Base-by-base conservation (phyloP, 2,329 filamentous ascomycete genomes). In the Pseudogymnoascus sp. region DNA sequence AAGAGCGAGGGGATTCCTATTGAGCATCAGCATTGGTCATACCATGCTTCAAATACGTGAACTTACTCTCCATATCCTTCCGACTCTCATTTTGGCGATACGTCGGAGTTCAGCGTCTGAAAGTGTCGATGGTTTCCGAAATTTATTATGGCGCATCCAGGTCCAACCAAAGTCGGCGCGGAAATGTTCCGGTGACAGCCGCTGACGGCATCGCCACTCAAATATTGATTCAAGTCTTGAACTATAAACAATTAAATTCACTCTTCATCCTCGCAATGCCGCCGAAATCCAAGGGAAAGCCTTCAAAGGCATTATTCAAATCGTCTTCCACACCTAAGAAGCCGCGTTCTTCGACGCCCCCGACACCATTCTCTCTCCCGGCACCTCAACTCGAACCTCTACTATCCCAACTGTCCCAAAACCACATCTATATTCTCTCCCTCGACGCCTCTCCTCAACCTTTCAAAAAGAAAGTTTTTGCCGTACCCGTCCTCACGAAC, bases 381-480 rank as follows among this genome's bases (percentile, higher is more conserved):
- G 82, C 89, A 0, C 71, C 81, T 56, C 77, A 79, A 30, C 80
- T 95, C 59, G 67, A 78, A 57, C 80, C 84, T 9, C 86, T 95
- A 70, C 79, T 88, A 68, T 75, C 80, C 34, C 80, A 77, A 41
- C 84, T 96, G 62, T 80, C 84, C 61, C 77, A 81, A 60, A 75
- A 81, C 60, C 83, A 89, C 72, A 80, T 95, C 70, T 96, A 96
- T 79, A 82, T 96, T 68, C 80, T 87, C 28, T 91, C 96, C 76
- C 77, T 95, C 73, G 92, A 96, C 77, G 75, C 74, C 62, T 84
- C 87, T 63, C 84, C 85, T 0, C 73, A 74, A 18, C 77, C 79
- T 26, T 83, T 92, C 74, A 96, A 96, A 75, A 82, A 82, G 71
- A 88, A 89, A 68, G 87, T 95, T 67, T 96, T 96, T 74, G 68